Conservation (phyloP, 805 yeast genomes). For the Ogataea glucozyma region DNA sequence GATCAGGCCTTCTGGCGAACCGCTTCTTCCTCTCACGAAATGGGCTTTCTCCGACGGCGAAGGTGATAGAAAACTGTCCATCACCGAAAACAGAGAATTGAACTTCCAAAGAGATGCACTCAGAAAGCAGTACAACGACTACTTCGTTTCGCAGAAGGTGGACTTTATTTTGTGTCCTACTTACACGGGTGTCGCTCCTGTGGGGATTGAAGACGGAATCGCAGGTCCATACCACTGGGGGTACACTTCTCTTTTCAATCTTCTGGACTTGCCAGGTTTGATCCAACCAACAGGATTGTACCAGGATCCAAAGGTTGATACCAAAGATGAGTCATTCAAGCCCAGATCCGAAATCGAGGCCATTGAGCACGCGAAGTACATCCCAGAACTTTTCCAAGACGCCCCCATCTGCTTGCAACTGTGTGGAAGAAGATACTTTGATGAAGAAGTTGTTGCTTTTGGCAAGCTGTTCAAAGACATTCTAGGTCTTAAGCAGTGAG, state of each 20-base stretch:
- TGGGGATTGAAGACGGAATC: slow-evolving; percentile 46
- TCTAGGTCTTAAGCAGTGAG: slow-evolving; percentile 20
- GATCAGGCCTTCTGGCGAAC: slow-evolving; percentile 67
- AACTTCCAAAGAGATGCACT: slow-evolving; percentile 57
- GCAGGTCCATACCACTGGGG: slow-evolving; percentile 70
- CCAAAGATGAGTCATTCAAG: slow-evolving; percentile 41
- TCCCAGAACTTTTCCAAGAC: slow-evolving; percentile 47
- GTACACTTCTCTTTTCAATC: slow-evolving; percentile 72
- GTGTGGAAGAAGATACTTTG: slow-evolving; percentile 53
- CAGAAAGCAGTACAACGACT: slow-evolving; percentile 56
- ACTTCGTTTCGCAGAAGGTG: slow-evolving; percentile 53
- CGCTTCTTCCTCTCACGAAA: slow-evolving; percentile 60
- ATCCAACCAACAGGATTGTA: slow-evolving; percentile 61
- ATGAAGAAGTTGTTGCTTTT: slow-evolving; percentile 52
- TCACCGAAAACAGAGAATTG: slow-evolving; percentile 56
- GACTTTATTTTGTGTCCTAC: slow-evolving; percentile 71
- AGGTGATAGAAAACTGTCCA: slow-evolving; percentile 49
- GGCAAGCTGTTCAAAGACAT: slow-evolving; percentile 35
- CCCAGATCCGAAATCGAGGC: slow-evolving; percentile 50
- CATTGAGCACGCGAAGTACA: slow-evolving; percentile 48
- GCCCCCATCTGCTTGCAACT: slow-evolving; percentile 60
- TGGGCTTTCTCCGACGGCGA: slow-evolving; percentile 60
- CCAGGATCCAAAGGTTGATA: slow-evolving; percentile 53
- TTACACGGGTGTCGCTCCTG: slow-evolving; percentile 71
- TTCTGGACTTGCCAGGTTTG: slow-evolving; percentile 70